Base-by-base conservation (phyloP, 2,329 filamentous ascomycete species). In the Chrysoporthe austroafricana region DNA sequence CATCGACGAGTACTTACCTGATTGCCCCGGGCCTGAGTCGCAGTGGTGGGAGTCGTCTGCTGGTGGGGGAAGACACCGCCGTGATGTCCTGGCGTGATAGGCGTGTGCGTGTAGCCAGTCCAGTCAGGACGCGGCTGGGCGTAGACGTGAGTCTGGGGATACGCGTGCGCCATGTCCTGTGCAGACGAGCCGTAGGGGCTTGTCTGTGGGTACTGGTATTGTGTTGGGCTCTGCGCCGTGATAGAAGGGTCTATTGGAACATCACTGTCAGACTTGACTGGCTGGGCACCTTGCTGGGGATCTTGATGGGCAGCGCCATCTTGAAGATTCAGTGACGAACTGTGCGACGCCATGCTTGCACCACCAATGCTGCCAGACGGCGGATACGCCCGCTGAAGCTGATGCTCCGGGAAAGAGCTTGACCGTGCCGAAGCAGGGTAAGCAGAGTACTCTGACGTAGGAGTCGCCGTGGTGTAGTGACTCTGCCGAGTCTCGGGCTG, bases 191-290 rank as follows among this genome's bases (percentile, higher is more conserved):
- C 89, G 81, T 97, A 97, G 46, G 94, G 93, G 74, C 94, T 68
- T n/a, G 59, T 44, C 61, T 66, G 68, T 26, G 68, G 59, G 59
- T 70, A 70, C 50, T 62, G 39, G 62, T 70, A 70, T 59, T 70
- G 68, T 75, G 93, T 94, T 70, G 95, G 94, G 86, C 93, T 97
- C 77, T 93, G 92, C 76, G 92, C 90, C 81, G 94, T 92, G 80
- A 97, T 97, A 80, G 94, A 96, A 77, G 94, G 94, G 96, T 97
- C 95, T 97, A 97, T 94, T 91, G 93, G 93, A 85, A 96, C 89
- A 90, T 93, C 91, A 88, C 87, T 88, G 93, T 97, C 92, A 97
- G 94, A 96, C 83, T 93, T 94, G 83, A 90, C 87, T 86, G 89
- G 86, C 80, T 87, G 85, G 83, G 88, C 71, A 59, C 71, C 86